phyloP scores from a whole-genome alignment of 1,284 basidiomycete species.

The Moesziomyces sp. region DNA sequence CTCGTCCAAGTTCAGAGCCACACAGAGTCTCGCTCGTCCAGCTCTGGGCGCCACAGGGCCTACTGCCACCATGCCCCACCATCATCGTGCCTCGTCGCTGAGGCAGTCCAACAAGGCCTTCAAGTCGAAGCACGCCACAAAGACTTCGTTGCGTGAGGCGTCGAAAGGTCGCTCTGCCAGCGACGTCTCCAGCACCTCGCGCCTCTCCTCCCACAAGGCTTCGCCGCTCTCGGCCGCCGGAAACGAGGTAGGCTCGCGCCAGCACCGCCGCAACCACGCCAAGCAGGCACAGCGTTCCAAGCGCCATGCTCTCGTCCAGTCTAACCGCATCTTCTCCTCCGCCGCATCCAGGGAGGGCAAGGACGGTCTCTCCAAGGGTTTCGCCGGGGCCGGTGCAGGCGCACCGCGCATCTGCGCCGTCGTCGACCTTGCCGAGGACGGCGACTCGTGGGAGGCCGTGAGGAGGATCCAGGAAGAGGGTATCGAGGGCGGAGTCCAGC shows the following conservation, averaged over 20 bases:
- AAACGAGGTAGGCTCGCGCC: conserved; percentile 53
- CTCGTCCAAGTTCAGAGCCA: neutral
- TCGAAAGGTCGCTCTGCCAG: conserved; percentile 53
- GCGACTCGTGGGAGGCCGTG: conserved; percentile 73
- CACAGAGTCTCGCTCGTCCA: too few relatives aligned
- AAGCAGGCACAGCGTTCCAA: conserved; percentile 61
- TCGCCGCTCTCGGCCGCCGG: conserved; percentile 52
- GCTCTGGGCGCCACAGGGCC: neutral
- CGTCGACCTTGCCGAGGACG: conserved; percentile 79
- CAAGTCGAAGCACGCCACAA: conserved; percentile 65
- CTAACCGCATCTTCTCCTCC: conserved; percentile 54
- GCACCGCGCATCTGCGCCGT: conserved; percentile 83
- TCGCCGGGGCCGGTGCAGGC: conserved; percentile 72
- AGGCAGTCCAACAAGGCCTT: conserved; percentile 65
- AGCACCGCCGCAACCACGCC: conserved; percentile 60
- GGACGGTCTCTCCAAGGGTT: conserved; percentile 71
- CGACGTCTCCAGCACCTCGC: conserved; percentile 29
- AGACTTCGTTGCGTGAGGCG: conserved; percentile 55
- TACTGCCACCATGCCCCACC: conserved; percentile 43
- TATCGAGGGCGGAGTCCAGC: conserved; percentile 71
- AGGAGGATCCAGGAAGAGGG: conserved; percentile 76
- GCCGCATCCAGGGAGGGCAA: conserved; percentile 23
- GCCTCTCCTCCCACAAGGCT: conserved; percentile 47
- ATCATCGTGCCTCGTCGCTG: conserved; percentile 56
- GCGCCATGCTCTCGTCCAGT: conserved; percentile 58